Percentiles rank a stretch among this genome's conserved stretches.
phyloP scores from a whole-genome alignment of 2,329 filamentous ascomycete genomes.

The Colletotrichum camelliae region DNA sequence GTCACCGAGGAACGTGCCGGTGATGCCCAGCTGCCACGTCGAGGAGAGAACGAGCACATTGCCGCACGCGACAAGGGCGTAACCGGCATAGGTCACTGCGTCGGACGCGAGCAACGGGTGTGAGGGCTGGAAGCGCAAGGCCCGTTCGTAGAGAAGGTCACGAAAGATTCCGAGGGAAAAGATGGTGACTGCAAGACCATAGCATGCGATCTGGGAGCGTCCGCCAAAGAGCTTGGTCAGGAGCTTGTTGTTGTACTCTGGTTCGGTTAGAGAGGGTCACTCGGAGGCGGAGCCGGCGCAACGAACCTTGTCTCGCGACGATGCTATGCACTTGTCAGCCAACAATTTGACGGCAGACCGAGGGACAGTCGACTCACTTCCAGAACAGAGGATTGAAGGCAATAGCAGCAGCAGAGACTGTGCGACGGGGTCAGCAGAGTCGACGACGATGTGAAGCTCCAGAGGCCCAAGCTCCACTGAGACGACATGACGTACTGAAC shows the following conservation, averaged over 20 bases:
- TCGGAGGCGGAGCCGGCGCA: neutral
- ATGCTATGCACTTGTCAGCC: conserved; percentile 62
- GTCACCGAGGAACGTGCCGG: conserved; percentile 95
- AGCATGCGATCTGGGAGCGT: conserved; percentile 81
- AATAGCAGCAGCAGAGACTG: conserved; percentile 83
- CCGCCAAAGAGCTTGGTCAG: conserved; percentile 87
- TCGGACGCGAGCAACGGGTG: conserved; percentile 74
- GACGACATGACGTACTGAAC: conserved; percentile 56
- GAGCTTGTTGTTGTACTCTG: conserved; percentile 91
- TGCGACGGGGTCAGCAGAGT: conserved; percentile 11
- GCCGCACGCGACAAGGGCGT: conserved; percentile 73
- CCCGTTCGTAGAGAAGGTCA: conserved; percentile 85
- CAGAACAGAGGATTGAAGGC: conserved; percentile 98
- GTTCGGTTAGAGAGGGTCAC: conserved; percentile 9
- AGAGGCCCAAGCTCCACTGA: conserved; percentile 13
- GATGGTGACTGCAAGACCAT: conserved; percentile 85
- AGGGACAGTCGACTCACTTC: conserved; percentile 74
- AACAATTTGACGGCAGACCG: conserved; percentile 10
- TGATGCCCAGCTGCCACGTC: conserved; percentile 92
- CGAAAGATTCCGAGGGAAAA: conserved; percentile 91
- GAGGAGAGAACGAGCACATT: conserved; percentile 87
- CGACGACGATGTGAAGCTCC: neutral
- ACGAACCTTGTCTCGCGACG: conserved; percentile 78
- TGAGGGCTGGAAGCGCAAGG: conserved; percentile 76
- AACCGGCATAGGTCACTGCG: conserved; percentile 67